phyloP scores from a whole-genome alignment of 345 rosid species.

The Rhodamnia argentea region DNA sequence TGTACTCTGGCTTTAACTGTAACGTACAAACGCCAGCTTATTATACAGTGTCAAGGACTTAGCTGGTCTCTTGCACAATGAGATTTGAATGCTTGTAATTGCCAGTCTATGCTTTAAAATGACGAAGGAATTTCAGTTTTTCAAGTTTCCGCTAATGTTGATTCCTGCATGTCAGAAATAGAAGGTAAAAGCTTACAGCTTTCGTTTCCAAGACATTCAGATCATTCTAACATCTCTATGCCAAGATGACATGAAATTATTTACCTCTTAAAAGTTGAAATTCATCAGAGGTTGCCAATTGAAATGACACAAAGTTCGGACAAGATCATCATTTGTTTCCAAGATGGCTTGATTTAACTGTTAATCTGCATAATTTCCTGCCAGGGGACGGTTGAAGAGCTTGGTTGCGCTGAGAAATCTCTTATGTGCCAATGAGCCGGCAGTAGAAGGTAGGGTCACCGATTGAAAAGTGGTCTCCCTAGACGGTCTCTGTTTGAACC shows the following conservation, averaged over 20 bases:
- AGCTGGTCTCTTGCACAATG: background rate
- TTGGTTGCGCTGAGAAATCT: no score
- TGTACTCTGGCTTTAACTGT: background rate
- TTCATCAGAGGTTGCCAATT: background rate
- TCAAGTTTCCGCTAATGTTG: rapidly evolving
- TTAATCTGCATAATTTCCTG: background rate
- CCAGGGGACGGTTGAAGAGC: no score
- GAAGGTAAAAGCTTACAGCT: background rate
- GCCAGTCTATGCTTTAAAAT: background rate
- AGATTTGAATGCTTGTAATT: background rate
- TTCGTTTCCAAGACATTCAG: background rate
- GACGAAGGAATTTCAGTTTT: background rate
- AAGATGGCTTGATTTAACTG: background rate
- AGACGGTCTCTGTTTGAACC: no score
- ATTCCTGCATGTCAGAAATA: background rate
- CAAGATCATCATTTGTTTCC: background rate
- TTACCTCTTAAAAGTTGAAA: background rate
- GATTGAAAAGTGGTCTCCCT: no score
- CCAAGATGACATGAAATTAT: background rate
- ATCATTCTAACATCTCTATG: background rate
- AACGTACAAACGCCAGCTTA: background rate
- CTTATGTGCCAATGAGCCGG: no score
- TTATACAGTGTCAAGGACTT: background rate
- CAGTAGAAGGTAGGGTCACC: no score
- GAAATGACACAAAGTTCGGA: background rate